Evolutionary conservation across 1,284 basidiomycete genomes (phyloP).

Genomic region (Heterobasidion irregulare): DNA sequence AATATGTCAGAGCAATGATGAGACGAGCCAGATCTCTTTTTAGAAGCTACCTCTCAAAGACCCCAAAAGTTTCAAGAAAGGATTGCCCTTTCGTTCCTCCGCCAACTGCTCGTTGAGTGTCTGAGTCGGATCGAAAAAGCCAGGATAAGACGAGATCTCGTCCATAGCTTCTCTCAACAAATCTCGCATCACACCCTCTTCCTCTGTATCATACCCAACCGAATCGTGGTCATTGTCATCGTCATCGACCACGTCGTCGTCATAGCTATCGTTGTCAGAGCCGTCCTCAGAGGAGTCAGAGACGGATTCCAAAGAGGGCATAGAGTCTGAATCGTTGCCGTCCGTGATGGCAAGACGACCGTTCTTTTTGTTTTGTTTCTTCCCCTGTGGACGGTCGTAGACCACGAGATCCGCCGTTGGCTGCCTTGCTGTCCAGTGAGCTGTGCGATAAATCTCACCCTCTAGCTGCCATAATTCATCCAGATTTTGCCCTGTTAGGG

Average conservation of each 20-base stretch:
- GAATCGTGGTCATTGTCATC: conserved; percentile 29
- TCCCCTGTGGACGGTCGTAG: conserved; percentile 12
- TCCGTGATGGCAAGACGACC: conserved; percentile 42
- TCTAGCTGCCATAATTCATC: conserved; percentile 58
- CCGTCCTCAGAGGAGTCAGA: conserved; percentile 43
- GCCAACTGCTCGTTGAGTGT: conserved; percentile 30
- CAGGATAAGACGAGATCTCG: conserved; percentile 43
- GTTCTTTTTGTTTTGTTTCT: conserved; percentile 22
- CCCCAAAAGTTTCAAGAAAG: conserved; percentile 64
- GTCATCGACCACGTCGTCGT: conserved; percentile 26
- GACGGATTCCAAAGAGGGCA: conserved; percentile 56
- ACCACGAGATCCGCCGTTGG: conserved; percentile 5
- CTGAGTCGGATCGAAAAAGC: conserved; percentile 40
- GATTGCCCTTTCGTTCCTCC: conserved; percentile 56
- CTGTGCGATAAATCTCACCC: conserved; percentile 39
- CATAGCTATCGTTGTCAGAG: conserved; percentile 19
- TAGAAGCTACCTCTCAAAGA: conserved; percentile 51
- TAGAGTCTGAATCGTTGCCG: conserved; percentile 36
- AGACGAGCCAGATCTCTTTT: neutral
- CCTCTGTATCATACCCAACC: conserved; percentile 57
- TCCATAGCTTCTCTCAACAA: conserved; percentile 66
- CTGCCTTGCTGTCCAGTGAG: conserved; percentile 46
- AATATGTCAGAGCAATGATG: neutral
- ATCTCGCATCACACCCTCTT: conserved; percentile 56
- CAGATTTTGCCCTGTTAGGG: conserved; percentile 39